Percentiles rank a stretch among this genome's conserved stretches.
These are phyloP conservation scores for Mortierella claussenii DNA, from an alignment of 192 early-diverging fungal species.

Conservation along the genomic window DNA sequence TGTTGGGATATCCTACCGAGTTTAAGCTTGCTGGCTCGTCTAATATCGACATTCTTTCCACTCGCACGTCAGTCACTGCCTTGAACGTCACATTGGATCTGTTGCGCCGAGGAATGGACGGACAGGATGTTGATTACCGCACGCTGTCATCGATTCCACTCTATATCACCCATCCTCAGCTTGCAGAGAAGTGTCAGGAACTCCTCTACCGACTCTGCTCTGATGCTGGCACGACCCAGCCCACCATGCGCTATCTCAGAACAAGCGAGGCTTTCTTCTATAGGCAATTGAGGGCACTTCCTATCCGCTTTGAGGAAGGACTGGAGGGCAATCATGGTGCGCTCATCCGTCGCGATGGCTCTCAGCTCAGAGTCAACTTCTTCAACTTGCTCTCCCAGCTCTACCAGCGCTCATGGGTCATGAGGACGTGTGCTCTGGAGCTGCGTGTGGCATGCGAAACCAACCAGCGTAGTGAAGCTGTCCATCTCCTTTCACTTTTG, in stretches of 20 bases:
- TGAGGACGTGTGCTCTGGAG: constrained; percentile 89
- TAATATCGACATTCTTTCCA: constrained; percentile 52
- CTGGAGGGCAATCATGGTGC: constrained; percentile 32
- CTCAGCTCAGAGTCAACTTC: constrained; percentile 34
- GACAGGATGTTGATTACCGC: constrained; percentile 42
- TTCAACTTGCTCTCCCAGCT: constrained; percentile 65
- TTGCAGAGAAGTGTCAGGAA: constrained; percentile 90
- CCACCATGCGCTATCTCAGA: constrained; percentile 84
- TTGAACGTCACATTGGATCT: constrained; percentile 74
- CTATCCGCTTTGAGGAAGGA: constrained; percentile 43
- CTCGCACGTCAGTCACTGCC: constrained; percentile 54
- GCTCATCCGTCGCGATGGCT: constrained; percentile 24
- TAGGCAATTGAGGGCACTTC: constrained; percentile 65
- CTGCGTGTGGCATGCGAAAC: constrained; percentile 66
- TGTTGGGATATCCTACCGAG: constrained; percentile 79
- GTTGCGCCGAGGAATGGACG: constrained; percentile 60
- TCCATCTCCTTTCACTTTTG: constrained; percentile 51
- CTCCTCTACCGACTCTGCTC: constrained; percentile 86
- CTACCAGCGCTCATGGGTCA: constrained; percentile 90
- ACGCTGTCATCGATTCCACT: constrained; percentile 57
- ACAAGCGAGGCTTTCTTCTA: constrained; percentile 82
- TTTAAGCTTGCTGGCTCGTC: constrained; percentile 47
- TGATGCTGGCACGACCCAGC: constrained; percentile 70
- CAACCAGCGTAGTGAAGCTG: constrained; percentile 50
- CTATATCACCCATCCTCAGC: constrained; percentile 73